A percentile compares a stretch with the other conserved stretches of the same genome.
Evolutionary conservation across 192 early-diverging fungal genomes (phyloP).

Genomic region (Funneliformis geosporum): DNA sequence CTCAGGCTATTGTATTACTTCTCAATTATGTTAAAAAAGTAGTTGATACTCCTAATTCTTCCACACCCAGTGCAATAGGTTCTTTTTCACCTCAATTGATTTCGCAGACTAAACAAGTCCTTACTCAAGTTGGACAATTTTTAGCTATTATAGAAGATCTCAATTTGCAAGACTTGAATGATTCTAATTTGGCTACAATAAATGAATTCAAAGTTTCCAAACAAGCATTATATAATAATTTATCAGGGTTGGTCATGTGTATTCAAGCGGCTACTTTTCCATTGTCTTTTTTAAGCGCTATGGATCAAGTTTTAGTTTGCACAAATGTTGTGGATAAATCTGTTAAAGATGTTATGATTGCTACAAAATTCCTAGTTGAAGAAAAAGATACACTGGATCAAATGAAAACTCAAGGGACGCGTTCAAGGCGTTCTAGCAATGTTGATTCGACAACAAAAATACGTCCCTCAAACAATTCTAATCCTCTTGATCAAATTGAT

Average conservation of each 20-base stretch:
- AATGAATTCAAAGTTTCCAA: conserved; percentile 63
- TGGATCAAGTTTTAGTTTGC: conserved; percentile 51
- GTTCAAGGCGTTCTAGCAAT: conserved; percentile 7
- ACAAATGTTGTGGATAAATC: conserved; percentile 59
- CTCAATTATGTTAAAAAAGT: not conserved
- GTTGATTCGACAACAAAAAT: conserved; percentile 15
- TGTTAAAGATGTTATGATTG: conserved; percentile 53
- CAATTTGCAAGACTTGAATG: conserved; percentile 36
- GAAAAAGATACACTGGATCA: conserved; percentile 53
- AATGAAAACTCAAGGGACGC: conserved; percentile 12
- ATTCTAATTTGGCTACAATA: conserved; percentile 13
- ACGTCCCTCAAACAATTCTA: not conserved
- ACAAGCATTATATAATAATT: conserved; percentile 63
- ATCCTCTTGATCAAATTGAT: not conserved
- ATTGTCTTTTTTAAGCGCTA: conserved; percentile 54
- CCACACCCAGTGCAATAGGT: not conserved
- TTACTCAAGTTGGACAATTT: conserved; percentile 43
- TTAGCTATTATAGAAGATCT: conserved; percentile 41
- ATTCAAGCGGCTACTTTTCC: conserved; percentile 57
- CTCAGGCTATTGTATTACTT: not conserved
- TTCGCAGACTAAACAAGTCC: conserved; percentile 37
- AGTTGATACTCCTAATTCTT: not conserved
- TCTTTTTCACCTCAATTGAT: conserved; percentile 35
- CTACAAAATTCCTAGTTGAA: conserved; percentile 53
- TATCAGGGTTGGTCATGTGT: conserved; percentile 62